These are phyloP conservation scores for Solanum rostratum DNA, from an alignment of 257 asterid genomes.

Conservation along the genomic window DNA sequence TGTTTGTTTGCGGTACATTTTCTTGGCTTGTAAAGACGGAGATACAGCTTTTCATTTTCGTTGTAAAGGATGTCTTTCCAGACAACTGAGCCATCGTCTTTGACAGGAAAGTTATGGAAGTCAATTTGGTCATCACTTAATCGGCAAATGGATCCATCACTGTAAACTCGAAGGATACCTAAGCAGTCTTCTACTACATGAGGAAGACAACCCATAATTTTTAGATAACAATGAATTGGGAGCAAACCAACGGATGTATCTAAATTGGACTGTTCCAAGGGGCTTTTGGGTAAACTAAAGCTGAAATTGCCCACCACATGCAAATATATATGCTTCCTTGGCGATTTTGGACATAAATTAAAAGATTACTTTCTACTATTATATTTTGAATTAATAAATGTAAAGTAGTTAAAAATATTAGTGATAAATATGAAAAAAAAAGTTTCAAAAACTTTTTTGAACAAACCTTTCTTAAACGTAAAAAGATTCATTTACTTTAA, in stretches of 20 bases:
- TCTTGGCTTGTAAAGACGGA: constrained; percentile 55
- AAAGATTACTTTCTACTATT: too few species aligned
- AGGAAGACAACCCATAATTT: constrained; percentile 8
- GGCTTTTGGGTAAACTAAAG: background rate
- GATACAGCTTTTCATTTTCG: constrained; percentile 24
- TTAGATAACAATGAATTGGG: background rate
- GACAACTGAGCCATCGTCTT: constrained; percentile 49
- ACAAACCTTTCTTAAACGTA: too few species aligned
- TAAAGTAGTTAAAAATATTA: too few species aligned
- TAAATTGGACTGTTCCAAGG: background rate
- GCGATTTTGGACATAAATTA: too few species aligned
- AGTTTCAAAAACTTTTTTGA: too few species aligned
- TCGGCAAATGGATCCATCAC: constrained; percentile 17
- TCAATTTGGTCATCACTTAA: background rate
- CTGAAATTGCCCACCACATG: background rate
- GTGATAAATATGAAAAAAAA: too few species aligned
- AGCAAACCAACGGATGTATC: background rate
- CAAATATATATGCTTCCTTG: background rate
- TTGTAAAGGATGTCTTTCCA: constrained; percentile 53
- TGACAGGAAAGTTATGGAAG: constrained; percentile 12
- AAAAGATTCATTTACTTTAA: too few species aligned
- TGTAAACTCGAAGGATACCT: constrained; percentile 7
- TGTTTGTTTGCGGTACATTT: background rate
- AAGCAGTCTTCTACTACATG: constrained; percentile 12
- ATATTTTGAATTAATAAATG: too few species aligned